These are phyloP conservation scores for Penicillium malachiteum DNA, from an alignment of 495 filamentous ascomycete species.

Conservation along the genomic window DNA sequence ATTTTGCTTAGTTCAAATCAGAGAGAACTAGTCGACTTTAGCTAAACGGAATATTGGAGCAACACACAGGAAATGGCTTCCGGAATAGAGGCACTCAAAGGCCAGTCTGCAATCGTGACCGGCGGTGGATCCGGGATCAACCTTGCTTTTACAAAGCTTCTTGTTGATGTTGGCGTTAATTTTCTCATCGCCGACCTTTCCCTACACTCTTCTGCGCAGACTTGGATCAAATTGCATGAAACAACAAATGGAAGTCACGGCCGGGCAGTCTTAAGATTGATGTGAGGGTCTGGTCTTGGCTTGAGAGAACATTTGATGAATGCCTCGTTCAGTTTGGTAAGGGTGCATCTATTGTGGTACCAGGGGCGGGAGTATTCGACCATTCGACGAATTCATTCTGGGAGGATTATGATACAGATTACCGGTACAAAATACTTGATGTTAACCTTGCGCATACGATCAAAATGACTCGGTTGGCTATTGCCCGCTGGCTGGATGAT, in stretches of 20 bases:
- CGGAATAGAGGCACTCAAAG: neutral
- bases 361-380: neutral
- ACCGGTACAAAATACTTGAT: neutral
- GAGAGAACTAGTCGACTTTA: too few relatives aligned
- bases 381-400: too few relatives aligned
- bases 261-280: neutral
- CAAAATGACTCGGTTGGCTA: neutral
- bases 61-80: too few relatives aligned
- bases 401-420: neutral
- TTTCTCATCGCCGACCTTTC: neutral
- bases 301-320: neutral
- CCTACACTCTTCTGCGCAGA: neutral
- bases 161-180: neutral
- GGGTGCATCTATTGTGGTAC: neutral
- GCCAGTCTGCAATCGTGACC: conserved; percentile 31
- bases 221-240: neutral
- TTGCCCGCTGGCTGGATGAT: neutral
- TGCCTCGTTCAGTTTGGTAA: neutral
- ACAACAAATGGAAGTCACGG: neutral
- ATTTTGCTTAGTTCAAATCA: too few relatives aligned
- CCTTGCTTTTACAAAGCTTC: neutral
- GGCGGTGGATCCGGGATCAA: neutral
- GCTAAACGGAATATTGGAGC: too few relatives aligned
- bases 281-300: neutral
- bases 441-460: neutral